These are phyloP conservation scores for Pichia terricola DNA, from an alignment of 1,139 yeast species.

Conservation along the genomic window DNA sequence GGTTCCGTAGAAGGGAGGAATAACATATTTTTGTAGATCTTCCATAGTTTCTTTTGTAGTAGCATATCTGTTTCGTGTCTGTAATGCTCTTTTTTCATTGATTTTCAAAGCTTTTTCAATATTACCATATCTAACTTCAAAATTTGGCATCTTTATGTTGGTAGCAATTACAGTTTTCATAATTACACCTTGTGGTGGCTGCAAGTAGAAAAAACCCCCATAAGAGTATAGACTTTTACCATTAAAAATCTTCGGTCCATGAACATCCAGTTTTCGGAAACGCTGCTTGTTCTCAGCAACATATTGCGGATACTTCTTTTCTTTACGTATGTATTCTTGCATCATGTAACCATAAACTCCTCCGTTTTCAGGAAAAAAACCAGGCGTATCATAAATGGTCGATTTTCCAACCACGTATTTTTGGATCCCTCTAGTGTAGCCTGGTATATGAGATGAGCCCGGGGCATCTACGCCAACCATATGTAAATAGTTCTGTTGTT, in stretches of 20 bases:
- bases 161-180: conserved; percentile 28
- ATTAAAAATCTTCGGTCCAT: conserved; percentile 15
- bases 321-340: conserved; percentile 27
- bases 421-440: conserved; percentile 43
- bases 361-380: conserved; percentile 30
- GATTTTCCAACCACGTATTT: conserved; percentile 24
- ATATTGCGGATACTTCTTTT: conserved; percentile 29
- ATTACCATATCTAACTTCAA: conserved; percentile 25
- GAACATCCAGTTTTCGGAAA: conserved; percentile 6
- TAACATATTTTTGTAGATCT: conserved; percentile 33
- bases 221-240: conserved; percentile 30
- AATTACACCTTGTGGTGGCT: conserved; percentile 36
- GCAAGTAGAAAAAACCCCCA: conserved; percentile 53
- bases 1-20: conserved; percentile 64
- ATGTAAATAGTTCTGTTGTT: conserved; percentile 11
- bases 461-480: conserved; percentile 10
- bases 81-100: conserved; percentile 14
- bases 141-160: conserved; percentile 28
- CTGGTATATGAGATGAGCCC: conserved; percentile 44
- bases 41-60: conserved; percentile 26
- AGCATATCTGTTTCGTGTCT: conserved; percentile 28
- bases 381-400: conserved; percentile 46
- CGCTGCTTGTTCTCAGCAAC: conserved; percentile 7
- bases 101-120: conserved; percentile 24
- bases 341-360: conserved; percentile 29